Conservation (phyloP, 257 asterid species). For the Gardenia jasminoides region DNA sequence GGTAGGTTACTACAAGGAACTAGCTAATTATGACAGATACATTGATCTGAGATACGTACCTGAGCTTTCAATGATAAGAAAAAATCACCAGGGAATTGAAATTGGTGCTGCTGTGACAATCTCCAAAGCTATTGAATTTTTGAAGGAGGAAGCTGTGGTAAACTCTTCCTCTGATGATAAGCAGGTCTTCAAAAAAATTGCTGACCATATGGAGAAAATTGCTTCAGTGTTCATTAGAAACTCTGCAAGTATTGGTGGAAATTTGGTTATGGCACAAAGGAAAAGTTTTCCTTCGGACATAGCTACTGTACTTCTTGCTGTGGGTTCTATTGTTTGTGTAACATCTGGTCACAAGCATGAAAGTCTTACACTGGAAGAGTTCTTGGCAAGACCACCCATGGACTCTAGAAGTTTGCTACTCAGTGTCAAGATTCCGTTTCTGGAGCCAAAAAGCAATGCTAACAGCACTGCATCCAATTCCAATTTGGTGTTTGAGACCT, state of each 20-base stretch:
- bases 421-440: slow-evolving; percentile 49
- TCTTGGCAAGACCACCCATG: slow-evolving; percentile 44
- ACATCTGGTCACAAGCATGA: slow-evolving; percentile 30
- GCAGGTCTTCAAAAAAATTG: slow-evolving; percentile 41
- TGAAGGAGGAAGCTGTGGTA: slow-evolving; percentile 32
- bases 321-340: slow-evolving; percentile 43
- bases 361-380: slow-evolving; percentile 49
- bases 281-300: slow-evolving; percentile 71
- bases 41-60: slow-evolving; percentile 57
- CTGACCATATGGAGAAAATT: slow-evolving; percentile 64
- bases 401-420: slow-evolving; percentile 50
- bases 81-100: slow-evolving; percentile 42
- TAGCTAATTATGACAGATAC: slow-evolving; percentile 35
- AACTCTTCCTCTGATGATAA: slow-evolving; percentile 22
- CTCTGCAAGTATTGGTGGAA: slow-evolving; percentile 66
- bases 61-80: slow-evolving; percentile 44
- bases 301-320: slow-evolving; percentile 57
- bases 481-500: slow-evolving; percentile 49
- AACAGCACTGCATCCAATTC: slow-evolving; percentile 23
- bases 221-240: slow-evolving; percentile 59
- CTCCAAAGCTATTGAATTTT: slow-evolving; percentile 39
- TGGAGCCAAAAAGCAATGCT: slow-evolving; percentile 21
- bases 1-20: slow-evolving; percentile 59
- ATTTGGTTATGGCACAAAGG: slow-evolving; percentile 69
- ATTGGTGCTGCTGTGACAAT: slow-evolving; percentile 65